phyloP scores from a whole-genome alignment of 139 green algal genomes.

The Diplosphaera chodatii region DNA sequence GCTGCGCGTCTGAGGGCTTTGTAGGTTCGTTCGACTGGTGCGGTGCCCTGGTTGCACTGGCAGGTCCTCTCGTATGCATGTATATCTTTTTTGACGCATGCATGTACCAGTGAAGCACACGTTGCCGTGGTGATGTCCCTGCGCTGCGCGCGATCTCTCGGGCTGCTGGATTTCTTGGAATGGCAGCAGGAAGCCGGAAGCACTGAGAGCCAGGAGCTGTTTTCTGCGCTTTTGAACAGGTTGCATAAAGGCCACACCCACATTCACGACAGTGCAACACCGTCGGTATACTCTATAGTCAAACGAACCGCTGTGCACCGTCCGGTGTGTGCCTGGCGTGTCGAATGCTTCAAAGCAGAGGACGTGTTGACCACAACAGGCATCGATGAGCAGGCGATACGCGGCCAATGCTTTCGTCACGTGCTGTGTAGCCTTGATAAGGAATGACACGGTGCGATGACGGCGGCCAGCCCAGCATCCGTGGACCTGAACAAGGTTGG shows the following conservation, averaged over 20 bases:
- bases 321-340: no score
- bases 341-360: no score
- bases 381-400: not conserved
- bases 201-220: not conserved
- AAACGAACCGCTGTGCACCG: no score
- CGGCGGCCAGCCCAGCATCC: not conserved
- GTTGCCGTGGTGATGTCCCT: no score
- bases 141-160: not conserved
- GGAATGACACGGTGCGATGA: not conserved
- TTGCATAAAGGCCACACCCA: not conserved
- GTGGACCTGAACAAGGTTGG: not conserved
- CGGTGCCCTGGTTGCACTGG: no score
- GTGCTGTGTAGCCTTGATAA: not conserved
- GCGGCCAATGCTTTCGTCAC: not conserved
- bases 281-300: no score
- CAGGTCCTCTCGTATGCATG: no score
- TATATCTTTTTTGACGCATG: no score
- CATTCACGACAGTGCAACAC: not conserved
- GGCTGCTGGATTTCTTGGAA: not conserved
- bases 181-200: not conserved
- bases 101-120: no score
- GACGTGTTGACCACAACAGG: no score
- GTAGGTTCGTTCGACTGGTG: no score
- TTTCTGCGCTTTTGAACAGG: not conserved
- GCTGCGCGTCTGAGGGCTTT: no score